These are phyloP conservation scores for Westerdykella aurantiaca DNA, from an alignment of 2,329 filamentous ascomycete genomes.

Conservation along the genomic window DNA sequence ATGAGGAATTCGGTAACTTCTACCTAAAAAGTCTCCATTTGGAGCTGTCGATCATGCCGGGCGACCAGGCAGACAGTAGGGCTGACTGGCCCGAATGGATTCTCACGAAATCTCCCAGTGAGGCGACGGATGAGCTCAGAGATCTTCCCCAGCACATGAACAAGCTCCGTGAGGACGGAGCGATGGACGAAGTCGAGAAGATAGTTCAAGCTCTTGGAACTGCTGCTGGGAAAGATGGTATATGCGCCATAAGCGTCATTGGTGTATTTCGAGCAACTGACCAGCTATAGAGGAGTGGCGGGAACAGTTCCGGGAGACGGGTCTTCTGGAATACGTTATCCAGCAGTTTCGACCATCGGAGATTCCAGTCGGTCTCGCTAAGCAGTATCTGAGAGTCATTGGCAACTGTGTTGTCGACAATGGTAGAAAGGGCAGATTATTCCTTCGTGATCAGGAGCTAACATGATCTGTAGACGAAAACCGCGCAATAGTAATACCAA, in stretches of 20 bases:
- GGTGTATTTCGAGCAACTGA: slow-evolving; percentile 15
- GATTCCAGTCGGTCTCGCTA: slow-evolving; percentile 16
- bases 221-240: slow-evolving; percentile 30
- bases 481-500: slow-evolving; percentile 21
- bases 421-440: slow-evolving; percentile 13
- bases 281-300: slow-evolving; percentile 26
- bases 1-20: too few relatives aligned
- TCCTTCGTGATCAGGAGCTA: slow-evolving; percentile 5
- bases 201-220: slow-evolving; percentile 26
- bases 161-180: slow-evolving; percentile 1
- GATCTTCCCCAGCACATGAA: too few relatives aligned
- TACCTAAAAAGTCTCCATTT: too few relatives aligned
- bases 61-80: too few relatives aligned
- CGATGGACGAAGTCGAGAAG: slow-evolving; percentile 11
- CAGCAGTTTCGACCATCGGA: slow-evolving; percentile 18
- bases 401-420: slow-evolving; percentile 37
- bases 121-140: too few relatives aligned
- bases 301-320: slow-evolving; percentile 19
- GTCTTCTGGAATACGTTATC: slow-evolving; percentile 25
- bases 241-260: background rate
- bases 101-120: too few relatives aligned
- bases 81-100: too few relatives aligned
- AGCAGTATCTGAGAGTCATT: slow-evolving; percentile 34
- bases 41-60: too few relatives aligned
- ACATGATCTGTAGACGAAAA: slow-evolving; percentile 26